Percentiles rank a stretch among this genome's conserved stretches.
Conservation (phyloP, 2,329 filamentous ascomycete genomes). For the Nigrospora oryzae region DNA sequence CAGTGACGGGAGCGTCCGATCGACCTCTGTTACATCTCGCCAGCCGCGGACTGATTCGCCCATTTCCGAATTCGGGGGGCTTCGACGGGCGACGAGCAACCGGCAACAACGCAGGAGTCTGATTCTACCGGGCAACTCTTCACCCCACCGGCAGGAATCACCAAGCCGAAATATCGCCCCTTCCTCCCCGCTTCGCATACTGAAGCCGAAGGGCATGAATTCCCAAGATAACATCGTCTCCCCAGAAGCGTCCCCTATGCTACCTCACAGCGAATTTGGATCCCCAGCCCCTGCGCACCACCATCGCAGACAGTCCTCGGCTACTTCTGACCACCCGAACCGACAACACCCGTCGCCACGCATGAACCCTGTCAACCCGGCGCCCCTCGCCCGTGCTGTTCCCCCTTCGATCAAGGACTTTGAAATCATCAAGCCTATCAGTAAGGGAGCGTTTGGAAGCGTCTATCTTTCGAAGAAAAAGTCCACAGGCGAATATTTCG, state of each 20-base stretch:
- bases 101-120: slow-evolving; percentile 82
- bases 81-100: slow-evolving; percentile 69
- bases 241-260: slow-evolving; percentile 81
- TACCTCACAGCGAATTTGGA: slow-evolving; percentile 73
- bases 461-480: slow-evolving; percentile 99
- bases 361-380: slow-evolving; percentile 63
- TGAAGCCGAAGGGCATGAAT: slow-evolving; percentile 63
- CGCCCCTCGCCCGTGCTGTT: slow-evolving; percentile 78
- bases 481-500: slow-evolving; percentile 95
- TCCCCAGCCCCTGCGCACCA: slow-evolving; percentile 58
- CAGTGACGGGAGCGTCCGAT: slow-evolving; percentile 83
- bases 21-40: slow-evolving; percentile 64
- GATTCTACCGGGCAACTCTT: slow-evolving; percentile 69
- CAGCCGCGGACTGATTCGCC: slow-evolving; percentile 77
- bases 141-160: slow-evolving; percentile 79
- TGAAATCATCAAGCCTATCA: slow-evolving; percentile 98
- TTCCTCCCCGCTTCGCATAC: slow-evolving; percentile 78
- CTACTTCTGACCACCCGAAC: slow-evolving; percentile 61
- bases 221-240: slow-evolving; percentile 63
- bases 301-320: slow-evolving; percentile 85
- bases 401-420: slow-evolving; percentile 98
- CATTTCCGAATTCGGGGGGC: slow-evolving; percentile 71
- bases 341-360: slow-evolving; percentile 76
- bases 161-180: slow-evolving; percentile 69
- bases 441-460: slow-evolving; percentile 95